A percentile compares a stretch with the other conserved stretches of the same genome.
Conservation (phyloP, 129 eudicot species). For the Flaveria robusta region DNA sequence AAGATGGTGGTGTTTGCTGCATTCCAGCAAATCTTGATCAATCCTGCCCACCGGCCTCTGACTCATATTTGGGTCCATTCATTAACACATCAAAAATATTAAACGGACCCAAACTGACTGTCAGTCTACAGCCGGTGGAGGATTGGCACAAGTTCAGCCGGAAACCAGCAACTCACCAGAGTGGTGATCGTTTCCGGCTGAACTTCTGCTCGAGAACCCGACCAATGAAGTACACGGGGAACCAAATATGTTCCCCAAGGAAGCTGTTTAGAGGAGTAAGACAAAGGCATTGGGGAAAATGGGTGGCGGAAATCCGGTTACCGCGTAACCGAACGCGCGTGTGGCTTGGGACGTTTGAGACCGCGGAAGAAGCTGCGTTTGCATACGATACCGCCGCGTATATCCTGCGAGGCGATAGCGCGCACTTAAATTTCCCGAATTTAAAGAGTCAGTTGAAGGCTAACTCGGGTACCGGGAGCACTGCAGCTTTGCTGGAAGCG, state of each 20-base stretch:
- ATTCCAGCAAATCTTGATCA: slow-evolving; percentile 44
- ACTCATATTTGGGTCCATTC: slow-evolving; percentile 8
- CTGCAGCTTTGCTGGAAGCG: slow-evolving; percentile 73
- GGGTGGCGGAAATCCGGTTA: slow-evolving; percentile 89
- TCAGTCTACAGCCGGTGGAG: slow-evolving; percentile 20
- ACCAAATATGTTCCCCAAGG: slow-evolving; percentile 33
- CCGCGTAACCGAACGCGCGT: slow-evolving; percentile 81
- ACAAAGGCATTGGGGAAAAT: slow-evolving; percentile 96
- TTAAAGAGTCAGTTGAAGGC: slow-evolving; percentile 62
- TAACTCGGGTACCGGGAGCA: slow-evolving; percentile 45
- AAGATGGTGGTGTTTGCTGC: slow-evolving; percentile 11
- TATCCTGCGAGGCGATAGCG: slow-evolving; percentile 75
- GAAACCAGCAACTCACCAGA: slow-evolving; percentile 14
- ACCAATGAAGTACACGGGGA: slow-evolving; percentile 50
- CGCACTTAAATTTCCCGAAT: slow-evolving; percentile 79
- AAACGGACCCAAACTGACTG: slow-evolving; percentile 35
- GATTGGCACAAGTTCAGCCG: slow-evolving; percentile 47
- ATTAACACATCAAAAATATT: slow-evolving; percentile 1
- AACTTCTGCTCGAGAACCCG: slow-evolving; percentile 47
- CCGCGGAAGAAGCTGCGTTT: slow-evolving; percentile 87
- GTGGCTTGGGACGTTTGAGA: slow-evolving; percentile 87
- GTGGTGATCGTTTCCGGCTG: slow-evolving; percentile 35
- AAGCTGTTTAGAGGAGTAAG: slow-evolving; percentile 84
- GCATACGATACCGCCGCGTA: slow-evolving; percentile 93
- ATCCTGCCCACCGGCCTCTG: slow-evolving; percentile 34